Evolutionary conservation across 345 rosid genomes (phyloP), one percentile per base, ranked within the genome.

Genomic region (Brassica nigra): DNA sequence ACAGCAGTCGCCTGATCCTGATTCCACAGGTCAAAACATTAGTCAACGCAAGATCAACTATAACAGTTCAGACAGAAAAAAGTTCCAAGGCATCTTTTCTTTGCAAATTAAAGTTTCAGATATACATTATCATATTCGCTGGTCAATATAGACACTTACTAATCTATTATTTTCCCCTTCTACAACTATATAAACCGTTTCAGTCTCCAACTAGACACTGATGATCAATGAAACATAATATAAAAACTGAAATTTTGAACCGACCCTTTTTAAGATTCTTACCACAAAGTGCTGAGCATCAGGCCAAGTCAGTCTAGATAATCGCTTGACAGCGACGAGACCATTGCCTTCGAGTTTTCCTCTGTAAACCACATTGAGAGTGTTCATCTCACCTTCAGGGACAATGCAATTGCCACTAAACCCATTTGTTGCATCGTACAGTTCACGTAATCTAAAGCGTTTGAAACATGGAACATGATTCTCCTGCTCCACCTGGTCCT

Each of bases 301-400:
- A 30, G 98, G 98, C 98, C 98, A 93, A 2, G 98, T 85, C 61
- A 80, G 90, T 70, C 73, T 87, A 8, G 97, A 90, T 86, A 93
- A 91, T 42, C 92, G 89, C 80, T 93, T 93, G 72, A 91, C 75
- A 57, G 98, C 95, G 4, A 93, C 93, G 11, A 76, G 70, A 18
- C 89, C 80, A 66, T 84, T 88, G 84, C 62, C 87, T 76, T 85
- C 85, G 47, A 93, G 84, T 85, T 85, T 90, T 54, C 90, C 98
- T 76, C 80, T 81, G 87, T 91, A 93, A 57, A 93, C 97, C 5
- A 85, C 89, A 81, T 90, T 93, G 70, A 93, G 90, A 70, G 89
- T 91, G 68, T 88, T 91, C 69, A 89, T 93, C 44, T 93, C 97
- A 68, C 92, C 87, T 87, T 91, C 97, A 1, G 98, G 90, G 15